Evolutionary conservation across 176 grass and related monocot species (phyloP), one percentile per base, ranked within the genome.

Genomic region (Oryza meridionalis): DNA sequence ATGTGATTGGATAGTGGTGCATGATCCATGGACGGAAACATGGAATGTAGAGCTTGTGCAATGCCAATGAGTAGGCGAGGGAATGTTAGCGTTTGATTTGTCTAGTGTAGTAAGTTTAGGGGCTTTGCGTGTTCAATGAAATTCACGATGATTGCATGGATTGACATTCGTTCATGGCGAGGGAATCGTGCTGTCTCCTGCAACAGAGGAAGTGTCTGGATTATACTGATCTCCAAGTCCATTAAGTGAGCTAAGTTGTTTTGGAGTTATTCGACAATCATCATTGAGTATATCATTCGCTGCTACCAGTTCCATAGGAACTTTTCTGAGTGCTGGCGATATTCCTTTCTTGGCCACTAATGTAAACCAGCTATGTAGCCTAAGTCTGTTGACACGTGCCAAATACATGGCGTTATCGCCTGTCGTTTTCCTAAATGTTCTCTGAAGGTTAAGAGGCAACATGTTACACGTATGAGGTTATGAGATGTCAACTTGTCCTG

Each of bases 221-320:
- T 63, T 65, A 31, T 66, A 31, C 72, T 65, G 51, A 24, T 76
- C 64, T 25, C 43, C 70, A 63, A 62, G 65, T 65, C 42, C 42
- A 65, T 72, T 75, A 53, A 70, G 66, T 81, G 11, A 40, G 10
- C 17, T 76, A 61, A 63, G 21, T 43, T 47, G 4, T 70, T 86
- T 72, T 90, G 66, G 80, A 55, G 11, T 31, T 67, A 66, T 77
- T 77, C 7, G 4, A 21, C 6, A 42, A 22, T 33, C 59, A 14
- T 38, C n/a, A 42, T 58, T 43, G 2, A 3, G 38, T 40, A 29
- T 40, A 66, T 32, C 16, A 17, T 81, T 72, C 0, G 0, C 27
- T 47, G 16, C 31, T 72, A 86, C 69, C 43, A n/a, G 27, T 77
- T n/a, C 3, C 70, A 1, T 59, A 82, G 22, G 43, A 35, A 19